phyloP scores from a whole-genome alignment of 371 early-diverging fungal genomes.

The Umbelopsis sp. region DNA sequence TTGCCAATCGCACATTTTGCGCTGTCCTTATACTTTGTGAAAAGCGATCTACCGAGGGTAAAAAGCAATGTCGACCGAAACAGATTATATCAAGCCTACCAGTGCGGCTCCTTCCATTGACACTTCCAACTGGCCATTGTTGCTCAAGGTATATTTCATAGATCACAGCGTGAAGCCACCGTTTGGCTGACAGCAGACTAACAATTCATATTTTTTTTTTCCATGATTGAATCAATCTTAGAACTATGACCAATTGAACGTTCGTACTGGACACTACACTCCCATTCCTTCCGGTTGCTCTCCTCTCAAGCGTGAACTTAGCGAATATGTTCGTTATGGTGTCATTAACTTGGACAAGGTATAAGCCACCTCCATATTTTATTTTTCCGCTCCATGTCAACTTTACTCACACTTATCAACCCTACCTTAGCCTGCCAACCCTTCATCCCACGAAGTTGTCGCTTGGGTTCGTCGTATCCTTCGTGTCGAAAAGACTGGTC shows the following conservation, averaged over 20 bases:
- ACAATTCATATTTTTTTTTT: not conserved
- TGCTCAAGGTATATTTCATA: conserved; percentile 76
- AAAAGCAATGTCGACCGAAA: conserved; percentile 33
- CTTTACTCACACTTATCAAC: not conserved
- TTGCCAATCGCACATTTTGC: conserved; percentile 19
- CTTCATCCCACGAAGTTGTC: conserved; percentile 99
- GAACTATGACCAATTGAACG: conserved; percentile 98
- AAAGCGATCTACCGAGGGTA: conserved; percentile 24
- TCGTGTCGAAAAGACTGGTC: conserved; percentile 99
- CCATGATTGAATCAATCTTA: conserved; percentile 27
- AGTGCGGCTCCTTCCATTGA: conserved; percentile 79
- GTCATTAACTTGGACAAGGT: conserved; percentile 90
- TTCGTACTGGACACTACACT: conserved; percentile 97
- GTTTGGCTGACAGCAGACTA: not conserved
- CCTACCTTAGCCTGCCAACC: conserved; percentile 93
- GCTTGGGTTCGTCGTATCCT: conserved; percentile 99
- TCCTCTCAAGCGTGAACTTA: conserved; percentile 94
- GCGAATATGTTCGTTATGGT: conserved; percentile 96
- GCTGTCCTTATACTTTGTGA: conserved; percentile 16
- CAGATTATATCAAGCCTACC: conserved; percentile 71
- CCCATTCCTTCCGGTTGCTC: conserved; percentile 96
- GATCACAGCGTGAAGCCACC: not conserved
- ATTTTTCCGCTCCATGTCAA: not conserved
- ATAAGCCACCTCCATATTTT: not conserved
- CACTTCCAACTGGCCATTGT: conserved; percentile 95